Evolutionary conservation across 257 asterid genomes (phyloP).

Genomic region (Gentiana macrophylla): DNA sequence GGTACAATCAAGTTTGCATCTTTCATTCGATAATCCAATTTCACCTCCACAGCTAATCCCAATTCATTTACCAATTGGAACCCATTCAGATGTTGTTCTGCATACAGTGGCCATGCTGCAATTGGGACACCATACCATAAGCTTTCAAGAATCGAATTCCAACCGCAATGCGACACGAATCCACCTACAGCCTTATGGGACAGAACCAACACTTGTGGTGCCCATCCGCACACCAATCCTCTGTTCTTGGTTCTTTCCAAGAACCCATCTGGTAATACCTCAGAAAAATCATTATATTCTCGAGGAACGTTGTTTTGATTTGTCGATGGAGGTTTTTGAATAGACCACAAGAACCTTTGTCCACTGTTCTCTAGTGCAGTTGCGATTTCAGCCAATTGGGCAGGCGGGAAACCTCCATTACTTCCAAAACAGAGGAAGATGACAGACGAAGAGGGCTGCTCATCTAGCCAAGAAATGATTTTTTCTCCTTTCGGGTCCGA

Average conservation of each 20-base stretch:
- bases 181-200: slow-evolving; percentile 8
- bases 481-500: not conserved
- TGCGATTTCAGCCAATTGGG: slow-evolving; percentile 3
- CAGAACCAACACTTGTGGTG: slow-evolving; percentile 8
- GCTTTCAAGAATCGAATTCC: slow-evolving; percentile 5
- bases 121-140: slow-evolving; percentile 5
- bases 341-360: slow-evolving; percentile 10
- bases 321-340: not conserved
- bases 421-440: slow-evolving; percentile 14
- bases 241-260: slow-evolving; percentile 8
- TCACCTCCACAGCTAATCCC: too few relatives aligned
- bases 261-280: slow-evolving; percentile 3
- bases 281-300: not conserved
- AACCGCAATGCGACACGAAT: slow-evolving; percentile 11
- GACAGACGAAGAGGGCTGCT: slow-evolving; percentile 6
- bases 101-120: slow-evolving; percentile 10
- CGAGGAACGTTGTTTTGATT: too few relatives aligned
- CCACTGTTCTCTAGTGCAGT: slow-evolving; percentile 4
- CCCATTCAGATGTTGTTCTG: slow-evolving; percentile 1
- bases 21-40: too few relatives aligned
- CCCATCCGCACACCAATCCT: slow-evolving; percentile 11
- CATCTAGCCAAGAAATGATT: slow-evolving; percentile 9
- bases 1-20: too few relatives aligned
- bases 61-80: too few relatives aligned
- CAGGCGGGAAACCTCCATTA: slow-evolving; percentile 1